Evolutionary conservation across 805 yeast genomes (phyloP).

Genomic region (Ogataea parapolymorpha): DNA sequence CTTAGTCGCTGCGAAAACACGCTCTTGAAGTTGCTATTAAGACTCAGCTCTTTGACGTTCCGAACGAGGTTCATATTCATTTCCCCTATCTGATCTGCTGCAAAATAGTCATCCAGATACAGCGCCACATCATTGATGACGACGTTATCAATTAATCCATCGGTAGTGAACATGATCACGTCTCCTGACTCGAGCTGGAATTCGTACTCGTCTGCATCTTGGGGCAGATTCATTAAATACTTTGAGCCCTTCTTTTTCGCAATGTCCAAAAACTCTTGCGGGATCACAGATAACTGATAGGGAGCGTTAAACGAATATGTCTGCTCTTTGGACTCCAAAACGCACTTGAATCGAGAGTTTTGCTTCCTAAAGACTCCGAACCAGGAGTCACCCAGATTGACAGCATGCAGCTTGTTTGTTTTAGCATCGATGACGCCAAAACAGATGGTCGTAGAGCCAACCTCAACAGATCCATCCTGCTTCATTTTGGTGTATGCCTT

Average conservation of each 20-base stretch:
- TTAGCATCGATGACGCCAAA: slow-evolving; percentile 64
- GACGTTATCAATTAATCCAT: slow-evolving; percentile 89
- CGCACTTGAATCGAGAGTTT: slow-evolving; percentile 38
- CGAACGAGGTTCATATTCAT: slow-evolving; percentile 56
- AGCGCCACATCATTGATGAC: slow-evolving; percentile 66
- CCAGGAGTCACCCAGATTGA: slow-evolving; percentile 95
- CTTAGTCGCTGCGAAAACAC: slow-evolving; percentile 82
- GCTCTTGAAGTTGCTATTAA: slow-evolving; percentile 71
- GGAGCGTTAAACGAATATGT: slow-evolving; percentile 91
- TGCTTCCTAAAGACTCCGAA: slow-evolving; percentile 70
- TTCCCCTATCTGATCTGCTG: slow-evolving; percentile 37
- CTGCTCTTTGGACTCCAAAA: slow-evolving; percentile 70
- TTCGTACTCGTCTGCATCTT: slow-evolving; percentile 60
- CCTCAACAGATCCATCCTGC: slow-evolving; percentile 59
- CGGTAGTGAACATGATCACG: slow-evolving; percentile 82
- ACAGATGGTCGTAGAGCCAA: slow-evolving; percentile 94
- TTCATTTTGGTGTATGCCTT: slow-evolving; percentile 54
- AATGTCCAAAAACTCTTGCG: slow-evolving; percentile 51
- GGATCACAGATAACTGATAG: slow-evolving; percentile 82
- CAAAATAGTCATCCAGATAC: slow-evolving; percentile 56
- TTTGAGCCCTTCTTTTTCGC: slow-evolving; percentile 55
- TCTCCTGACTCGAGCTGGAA: slow-evolving; percentile 71
- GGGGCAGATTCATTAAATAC: slow-evolving; percentile 70
- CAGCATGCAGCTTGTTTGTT: slow-evolving; percentile 52
- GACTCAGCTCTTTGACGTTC: slow-evolving; percentile 65